These are phyloP conservation scores for Colletotrichum sublineola DNA, from an alignment of 2,329 filamentous ascomycete genomes.

Conservation along the genomic window DNA sequence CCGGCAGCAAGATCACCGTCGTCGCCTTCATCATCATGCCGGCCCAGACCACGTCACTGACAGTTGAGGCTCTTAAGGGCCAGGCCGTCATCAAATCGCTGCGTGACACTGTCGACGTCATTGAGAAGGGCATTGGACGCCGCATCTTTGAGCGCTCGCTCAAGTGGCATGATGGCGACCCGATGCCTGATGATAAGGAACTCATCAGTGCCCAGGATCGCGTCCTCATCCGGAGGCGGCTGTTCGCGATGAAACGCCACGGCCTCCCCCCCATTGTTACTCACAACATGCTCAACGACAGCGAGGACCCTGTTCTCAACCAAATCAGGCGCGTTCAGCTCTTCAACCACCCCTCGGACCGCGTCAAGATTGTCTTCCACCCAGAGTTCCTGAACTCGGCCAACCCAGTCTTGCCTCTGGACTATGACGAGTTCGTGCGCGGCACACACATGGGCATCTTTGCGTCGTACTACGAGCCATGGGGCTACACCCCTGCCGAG, in stretches of 20 bases:
- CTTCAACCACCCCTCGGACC: slow-evolving; percentile 94
- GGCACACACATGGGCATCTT: slow-evolving; percentile 97
- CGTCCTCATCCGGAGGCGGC: slow-evolving; percentile 87
- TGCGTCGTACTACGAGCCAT: slow-evolving; percentile 98
- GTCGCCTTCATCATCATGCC: slow-evolving; percentile 99
- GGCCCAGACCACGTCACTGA: slow-evolving; percentile 93
- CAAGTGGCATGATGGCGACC: slow-evolving; percentile 94
- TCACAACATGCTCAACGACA: slow-evolving; percentile 97
- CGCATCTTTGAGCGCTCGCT: slow-evolving; percentile 95
- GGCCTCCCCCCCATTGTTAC: slow-evolving; percentile 94
- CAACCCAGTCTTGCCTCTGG: slow-evolving; percentile 93
- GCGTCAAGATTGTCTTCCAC: slow-evolving; percentile 98
- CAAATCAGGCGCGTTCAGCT: slow-evolving; percentile 96
- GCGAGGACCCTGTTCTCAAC: slow-evolving; percentile 93
- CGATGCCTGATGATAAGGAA: slow-evolving; percentile 96
- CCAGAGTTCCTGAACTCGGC: slow-evolving; percentile 97
- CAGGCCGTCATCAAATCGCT: slow-evolving; percentile 98
- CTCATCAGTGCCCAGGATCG: slow-evolving; percentile 92
- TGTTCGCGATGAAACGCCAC: slow-evolving; percentile 97
- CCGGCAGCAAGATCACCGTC: slow-evolving; percentile 91
- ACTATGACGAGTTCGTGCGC: slow-evolving; percentile 98
- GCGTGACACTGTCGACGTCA: slow-evolving; percentile 91
- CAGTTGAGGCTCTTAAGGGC: slow-evolving; percentile 94
- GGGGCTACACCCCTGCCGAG: slow-evolving; percentile 98
- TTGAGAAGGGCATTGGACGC: slow-evolving; percentile 92